These are phyloP conservation scores for Pelargonium nanum DNA, from an alignment of 345 rosid species.

Conservation along the genomic window DNA sequence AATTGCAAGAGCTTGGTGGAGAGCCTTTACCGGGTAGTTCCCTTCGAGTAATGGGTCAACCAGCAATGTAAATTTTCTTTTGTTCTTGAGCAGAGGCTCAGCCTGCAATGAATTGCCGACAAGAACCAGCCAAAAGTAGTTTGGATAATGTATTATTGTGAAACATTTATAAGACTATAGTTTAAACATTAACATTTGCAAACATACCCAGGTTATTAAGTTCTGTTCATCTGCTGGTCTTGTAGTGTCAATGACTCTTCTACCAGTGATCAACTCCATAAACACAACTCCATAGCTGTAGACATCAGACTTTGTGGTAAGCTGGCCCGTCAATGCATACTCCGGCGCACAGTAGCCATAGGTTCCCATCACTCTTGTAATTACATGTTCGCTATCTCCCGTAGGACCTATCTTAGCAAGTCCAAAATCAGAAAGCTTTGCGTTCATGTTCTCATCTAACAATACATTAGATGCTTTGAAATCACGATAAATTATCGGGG, in stretches of 20 bases:
- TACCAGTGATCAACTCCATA: constrained; percentile 62
- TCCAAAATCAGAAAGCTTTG: constrained; percentile 62
- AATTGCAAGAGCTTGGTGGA: constrained; percentile 79
- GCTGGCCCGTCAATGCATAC: constrained; percentile 42
- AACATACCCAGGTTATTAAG: constrained; percentile 69
- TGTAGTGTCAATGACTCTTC: constrained; percentile 58
- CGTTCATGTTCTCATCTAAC: constrained; percentile 32
- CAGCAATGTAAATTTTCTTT: constrained; percentile 56
- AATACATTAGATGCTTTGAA: constrained; percentile 56
- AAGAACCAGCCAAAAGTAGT: background rate
- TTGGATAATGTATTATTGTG: no score
- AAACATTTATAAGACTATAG: background rate
- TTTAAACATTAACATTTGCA: background rate
- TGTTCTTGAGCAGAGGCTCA: constrained; percentile 56
- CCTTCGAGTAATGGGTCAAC: constrained; percentile 56
- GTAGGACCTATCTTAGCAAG: constrained; percentile 38
- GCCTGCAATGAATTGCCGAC: constrained; percentile 31
- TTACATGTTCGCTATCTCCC: constrained; percentile 27
- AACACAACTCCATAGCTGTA: constrained; percentile 75
- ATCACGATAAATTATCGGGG: constrained; percentile 51
- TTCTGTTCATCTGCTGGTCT: constrained; percentile 57
- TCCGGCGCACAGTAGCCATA: constrained; percentile 79
- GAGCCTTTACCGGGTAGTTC: constrained; percentile 48
- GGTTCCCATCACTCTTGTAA: constrained; percentile 57
- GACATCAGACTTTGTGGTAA: constrained; percentile 55